These are phyloP conservation scores for Cinchona pubescens DNA, from an alignment of 257 asterid species.

Conservation along the genomic window DNA sequence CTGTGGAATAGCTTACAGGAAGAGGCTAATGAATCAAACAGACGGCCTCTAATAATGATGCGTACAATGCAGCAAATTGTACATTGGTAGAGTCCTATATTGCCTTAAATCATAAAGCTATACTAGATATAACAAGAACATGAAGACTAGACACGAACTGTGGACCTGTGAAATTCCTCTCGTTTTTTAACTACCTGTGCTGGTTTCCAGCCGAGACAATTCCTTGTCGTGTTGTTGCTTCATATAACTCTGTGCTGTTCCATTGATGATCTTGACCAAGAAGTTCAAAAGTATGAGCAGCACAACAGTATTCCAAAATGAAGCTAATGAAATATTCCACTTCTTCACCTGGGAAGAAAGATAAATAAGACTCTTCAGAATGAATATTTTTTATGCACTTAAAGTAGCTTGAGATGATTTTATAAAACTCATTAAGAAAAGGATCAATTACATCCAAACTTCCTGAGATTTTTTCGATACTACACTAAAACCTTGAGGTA, in stretches of 20 bases:
- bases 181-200: slow-evolving; percentile 1
- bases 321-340: slow-evolving; percentile 65
- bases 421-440: not conserved
- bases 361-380: not conserved
- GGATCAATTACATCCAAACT: not conserved
- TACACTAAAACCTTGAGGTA: not conserved
- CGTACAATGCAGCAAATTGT: not conserved
- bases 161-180: not conserved
- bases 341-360: slow-evolving; percentile 41
- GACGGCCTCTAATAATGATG: slow-evolving; percentile 12
- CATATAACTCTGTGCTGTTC: slow-evolving; percentile 60
- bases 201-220: slow-evolving; percentile 47
- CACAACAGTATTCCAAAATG: slow-evolving; percentile 66
- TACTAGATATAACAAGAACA: not conserved
- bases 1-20: slow-evolving; percentile 11
- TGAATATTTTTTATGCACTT: not conserved
- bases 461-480: not conserved
- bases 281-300: slow-evolving; percentile 75
- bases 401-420: not conserved
- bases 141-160: not conserved
- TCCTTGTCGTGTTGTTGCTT: slow-evolving; percentile 60
- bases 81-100: slow-evolving; percentile 12
- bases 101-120: slow-evolving; percentile 12
- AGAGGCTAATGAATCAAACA: slow-evolving; percentile 5
- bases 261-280: slow-evolving; percentile 59